A percentile compares a stretch with the other conserved stretches of the same genome.
These are phyloP conservation scores for Hypoxylon sp. DNA, from an alignment of 2,329 filamentous ascomycete species.

Conservation along the genomic window DNA sequence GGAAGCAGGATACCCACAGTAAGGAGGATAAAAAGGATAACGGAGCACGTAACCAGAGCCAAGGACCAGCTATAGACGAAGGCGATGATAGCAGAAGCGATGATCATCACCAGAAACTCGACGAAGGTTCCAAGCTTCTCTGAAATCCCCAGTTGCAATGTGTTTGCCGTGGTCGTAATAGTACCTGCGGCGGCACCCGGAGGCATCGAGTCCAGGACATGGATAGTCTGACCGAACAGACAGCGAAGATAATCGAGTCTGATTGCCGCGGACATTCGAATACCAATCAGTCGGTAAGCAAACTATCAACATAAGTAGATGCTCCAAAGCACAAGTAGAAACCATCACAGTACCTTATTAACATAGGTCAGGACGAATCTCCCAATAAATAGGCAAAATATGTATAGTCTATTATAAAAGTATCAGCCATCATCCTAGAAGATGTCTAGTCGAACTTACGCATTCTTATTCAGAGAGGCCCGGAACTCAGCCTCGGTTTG, in stretches of 20 bases:
- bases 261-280: conserved; percentile 72
- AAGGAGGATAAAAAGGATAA: conserved; percentile 69
- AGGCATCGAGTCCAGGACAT: conserved; percentile 76
- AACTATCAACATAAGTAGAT: conserved; percentile 59
- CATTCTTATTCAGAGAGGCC: conserved; percentile 60
- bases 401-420: conserved; percentile 68
- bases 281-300: conserved; percentile 72
- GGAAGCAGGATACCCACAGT: conserved; percentile 66
- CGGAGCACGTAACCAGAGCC: conserved; percentile 70
- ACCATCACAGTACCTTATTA: conserved; percentile 62
- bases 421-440: conserved; percentile 29
- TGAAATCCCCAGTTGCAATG: conserved; percentile 74
- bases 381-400: conserved; percentile 78
- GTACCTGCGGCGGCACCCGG: conserved; percentile 73
- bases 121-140: conserved; percentile 73
- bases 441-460: conserved; percentile 55
- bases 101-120: conserved; percentile 68
- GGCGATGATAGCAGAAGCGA: conserved; percentile 68
- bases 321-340: neutral
- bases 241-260: conserved; percentile 75
- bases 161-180: conserved; percentile 75
- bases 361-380: conserved; percentile 75
- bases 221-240: conserved; percentile 76
- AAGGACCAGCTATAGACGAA: conserved; percentile 72
- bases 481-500: conserved; percentile 59